Conservation (phyloP, 345 rosid species). For the Excoecaria agallocha region DNA sequence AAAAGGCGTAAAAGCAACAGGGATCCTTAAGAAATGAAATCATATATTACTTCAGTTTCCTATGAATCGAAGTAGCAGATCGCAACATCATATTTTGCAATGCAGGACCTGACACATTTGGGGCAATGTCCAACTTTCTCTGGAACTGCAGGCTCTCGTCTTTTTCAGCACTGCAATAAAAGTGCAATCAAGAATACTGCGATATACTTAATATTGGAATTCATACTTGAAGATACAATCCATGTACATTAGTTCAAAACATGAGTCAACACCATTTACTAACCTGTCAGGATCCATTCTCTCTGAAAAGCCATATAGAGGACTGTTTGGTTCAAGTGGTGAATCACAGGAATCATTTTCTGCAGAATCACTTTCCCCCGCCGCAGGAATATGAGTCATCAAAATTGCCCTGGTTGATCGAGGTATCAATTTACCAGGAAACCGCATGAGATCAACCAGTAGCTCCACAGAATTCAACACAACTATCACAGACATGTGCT, state of each 20-base stretch:
- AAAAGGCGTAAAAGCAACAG: slow-evolving; percentile 1
- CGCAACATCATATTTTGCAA: slow-evolving; percentile 66
- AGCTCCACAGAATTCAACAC: slow-evolving; percentile 78
- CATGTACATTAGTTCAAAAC: slow-evolving; percentile 16
- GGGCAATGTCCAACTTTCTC: slow-evolving; percentile 59
- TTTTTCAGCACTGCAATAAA: slow-evolving; percentile 72
- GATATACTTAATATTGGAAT: background rate
- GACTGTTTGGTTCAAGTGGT: slow-evolving; percentile 98
- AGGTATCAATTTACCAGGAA: slow-evolving; percentile 94
- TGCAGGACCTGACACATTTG: slow-evolving; percentile 65
- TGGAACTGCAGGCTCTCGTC: slow-evolving; percentile 65
- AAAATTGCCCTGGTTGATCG: slow-evolving; percentile 73
- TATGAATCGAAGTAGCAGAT: slow-evolving; percentile 51
- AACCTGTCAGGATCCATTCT: slow-evolving; percentile 76
- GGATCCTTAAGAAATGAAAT: background rate
- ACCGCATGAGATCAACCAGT: slow-evolving; percentile 95
- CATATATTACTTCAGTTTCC: slow-evolving; percentile 65
- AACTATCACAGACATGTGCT: slow-evolving; percentile 86
- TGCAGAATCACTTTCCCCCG: slow-evolving; percentile 98
- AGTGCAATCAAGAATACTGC: slow-evolving; percentile 11
- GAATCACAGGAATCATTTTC: slow-evolving; percentile 99
- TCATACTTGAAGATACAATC: background rate
- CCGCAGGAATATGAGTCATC: slow-evolving; percentile 88
- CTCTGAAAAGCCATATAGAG: slow-evolving; percentile 71
- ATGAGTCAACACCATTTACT: slow-evolving; percentile 32